Evolutionary conservation across 2,329 filamentous ascomycete species (phyloP).

Genomic region (Boeremia lycopersici): DNA sequence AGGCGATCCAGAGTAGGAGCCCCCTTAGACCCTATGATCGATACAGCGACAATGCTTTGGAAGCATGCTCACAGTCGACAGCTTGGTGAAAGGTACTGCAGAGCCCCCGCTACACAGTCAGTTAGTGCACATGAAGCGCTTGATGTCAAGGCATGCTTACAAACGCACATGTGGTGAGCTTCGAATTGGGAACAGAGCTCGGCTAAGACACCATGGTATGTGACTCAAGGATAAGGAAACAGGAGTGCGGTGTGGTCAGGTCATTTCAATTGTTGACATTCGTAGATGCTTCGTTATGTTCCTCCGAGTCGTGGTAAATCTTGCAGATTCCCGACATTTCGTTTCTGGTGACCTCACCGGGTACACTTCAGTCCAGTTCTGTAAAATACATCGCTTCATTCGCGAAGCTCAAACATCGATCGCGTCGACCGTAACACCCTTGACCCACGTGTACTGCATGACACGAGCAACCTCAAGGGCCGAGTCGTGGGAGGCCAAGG

Average conservation of each 20-base stretch:
- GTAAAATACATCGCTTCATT: conserved; percentile 34
- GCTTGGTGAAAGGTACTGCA: too few relatives aligned
- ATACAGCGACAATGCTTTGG: too few relatives aligned
- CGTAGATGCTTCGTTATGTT: conserved; percentile 34
- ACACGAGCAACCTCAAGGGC: conserved; percentile 75
- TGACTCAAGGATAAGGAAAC: conserved; percentile 2
- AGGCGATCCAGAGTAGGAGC: background rate
- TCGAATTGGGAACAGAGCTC: background rate
- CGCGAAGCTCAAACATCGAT: conserved; percentile 71
- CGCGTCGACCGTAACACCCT: conserved; percentile 83
- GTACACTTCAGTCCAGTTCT: conserved; percentile 27
- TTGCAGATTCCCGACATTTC: conserved; percentile 32
- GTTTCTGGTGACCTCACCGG: conserved; percentile 26
- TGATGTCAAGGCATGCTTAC: background rate
- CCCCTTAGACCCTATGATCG: too few relatives aligned
- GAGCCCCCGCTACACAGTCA: too few relatives aligned
- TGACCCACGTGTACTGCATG: conserved; percentile 85
- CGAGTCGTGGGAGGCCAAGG: conserved; percentile 76
- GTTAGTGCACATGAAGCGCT: too few relatives aligned
- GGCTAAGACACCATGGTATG: background rate
- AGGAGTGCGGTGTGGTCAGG: background rate
- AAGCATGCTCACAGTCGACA: too few relatives aligned
- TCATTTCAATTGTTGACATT: conserved; percentile 19
- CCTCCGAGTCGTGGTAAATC: conserved; percentile 38
- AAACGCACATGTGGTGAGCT: background rate